Conservation (phyloP, 2,329 filamentous ascomycete species). For the Penicillium sclerotiorum region DNA sequence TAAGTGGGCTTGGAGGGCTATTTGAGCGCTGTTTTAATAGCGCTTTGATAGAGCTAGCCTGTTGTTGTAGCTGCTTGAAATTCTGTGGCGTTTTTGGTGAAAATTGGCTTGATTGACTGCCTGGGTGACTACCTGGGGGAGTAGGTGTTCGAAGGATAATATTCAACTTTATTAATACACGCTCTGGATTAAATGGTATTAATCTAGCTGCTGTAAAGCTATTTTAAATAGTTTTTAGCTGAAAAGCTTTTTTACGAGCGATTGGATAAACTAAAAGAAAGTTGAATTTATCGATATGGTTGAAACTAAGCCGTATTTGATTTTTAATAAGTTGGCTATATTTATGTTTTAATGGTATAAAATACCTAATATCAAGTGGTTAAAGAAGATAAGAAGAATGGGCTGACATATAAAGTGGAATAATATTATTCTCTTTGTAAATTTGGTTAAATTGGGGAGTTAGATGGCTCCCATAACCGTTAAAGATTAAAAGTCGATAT, state of each 20-base stretch:
- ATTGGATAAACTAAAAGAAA: neutral
- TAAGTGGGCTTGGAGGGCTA: neutral
- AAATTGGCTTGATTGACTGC: no score
- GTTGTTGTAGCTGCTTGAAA: no score
- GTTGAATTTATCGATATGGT: constrained; percentile 4
- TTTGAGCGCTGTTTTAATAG: no score
- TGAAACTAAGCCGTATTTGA: neutral
- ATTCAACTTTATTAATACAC: no score
- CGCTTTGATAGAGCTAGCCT: no score
- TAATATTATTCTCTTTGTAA: no score
- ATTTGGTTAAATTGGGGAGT: constrained; percentile 7
- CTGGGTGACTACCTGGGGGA: no score
- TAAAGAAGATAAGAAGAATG: constrained; percentile 9
- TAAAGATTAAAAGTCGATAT: neutral
- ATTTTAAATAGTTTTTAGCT: neutral
- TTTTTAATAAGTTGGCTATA: constrained; percentile 7
- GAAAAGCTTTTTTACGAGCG: neutral
- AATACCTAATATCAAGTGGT: constrained; percentile 12
- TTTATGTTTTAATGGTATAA: constrained; percentile 6
- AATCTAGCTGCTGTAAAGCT: neutral
- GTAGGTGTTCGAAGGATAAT: no score
- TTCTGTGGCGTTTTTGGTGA: no score
- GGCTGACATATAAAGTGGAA: constrained; percentile 5
- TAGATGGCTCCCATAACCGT: constrained; percentile 1
- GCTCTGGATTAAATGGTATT: neutral